phyloP scores from a whole-genome alignment of 2,329 filamentous ascomycete species.

The Cladophialophora psammophila region DNA sequence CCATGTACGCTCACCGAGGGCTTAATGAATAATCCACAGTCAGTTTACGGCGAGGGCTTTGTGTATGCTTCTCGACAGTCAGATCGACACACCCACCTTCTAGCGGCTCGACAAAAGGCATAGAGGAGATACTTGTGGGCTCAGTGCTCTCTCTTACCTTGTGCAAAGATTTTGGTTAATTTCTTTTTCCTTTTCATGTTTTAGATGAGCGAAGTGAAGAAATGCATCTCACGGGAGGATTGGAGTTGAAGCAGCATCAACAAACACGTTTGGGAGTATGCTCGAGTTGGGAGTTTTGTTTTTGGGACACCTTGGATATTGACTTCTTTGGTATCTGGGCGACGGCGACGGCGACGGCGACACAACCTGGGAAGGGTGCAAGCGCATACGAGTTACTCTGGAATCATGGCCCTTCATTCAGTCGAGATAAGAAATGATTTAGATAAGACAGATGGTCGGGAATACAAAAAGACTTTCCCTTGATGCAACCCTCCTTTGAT shows the following conservation, averaged over 20 bases:
- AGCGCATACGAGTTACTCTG: neutral
- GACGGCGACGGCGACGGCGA: neutral
- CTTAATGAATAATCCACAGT: constrained; percentile 1
- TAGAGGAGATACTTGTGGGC: constrained; percentile 2
- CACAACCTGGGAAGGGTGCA: neutral
- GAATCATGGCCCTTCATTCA: neutral
- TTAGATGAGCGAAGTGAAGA: constrained; percentile 8
- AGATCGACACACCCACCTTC: neutral
- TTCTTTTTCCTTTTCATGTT: neutral
- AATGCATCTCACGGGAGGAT: neutral
- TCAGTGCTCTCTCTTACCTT: constrained; percentile 3
- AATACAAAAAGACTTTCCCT: neutral
- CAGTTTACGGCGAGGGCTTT: neutral
- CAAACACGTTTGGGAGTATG: neutral
- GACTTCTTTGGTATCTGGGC: no score
- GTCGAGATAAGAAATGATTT: neutral
- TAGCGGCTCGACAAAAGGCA: neutral
- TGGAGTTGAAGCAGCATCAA: neutral
- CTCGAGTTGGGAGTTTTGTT: neutral
- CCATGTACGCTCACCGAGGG: neutral
- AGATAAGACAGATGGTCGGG: neutral
- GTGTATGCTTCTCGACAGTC: constrained; percentile 3
- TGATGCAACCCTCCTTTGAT: no score
- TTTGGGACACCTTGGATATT: neutral
- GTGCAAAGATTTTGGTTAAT: neutral